Evolutionary conservation across 2,329 filamentous ascomycete species (phyloP), one percentile per base, ranked within the genome.

Genomic region (Nemania abortiva): DNA sequence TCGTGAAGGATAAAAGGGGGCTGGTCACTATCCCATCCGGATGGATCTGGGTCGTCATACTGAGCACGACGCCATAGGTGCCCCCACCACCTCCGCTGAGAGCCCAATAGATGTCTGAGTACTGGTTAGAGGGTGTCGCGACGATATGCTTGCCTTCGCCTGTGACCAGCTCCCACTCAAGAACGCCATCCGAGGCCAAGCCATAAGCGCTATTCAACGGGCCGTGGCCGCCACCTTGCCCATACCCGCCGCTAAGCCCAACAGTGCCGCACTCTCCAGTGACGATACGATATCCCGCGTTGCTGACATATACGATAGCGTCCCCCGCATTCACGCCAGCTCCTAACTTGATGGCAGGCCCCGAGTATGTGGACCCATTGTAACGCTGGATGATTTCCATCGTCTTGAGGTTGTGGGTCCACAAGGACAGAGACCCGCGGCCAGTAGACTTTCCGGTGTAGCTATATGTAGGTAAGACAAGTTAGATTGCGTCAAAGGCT

Each of bases 71-170:
- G 2, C 82, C 89, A 70, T 86, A 91, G 42, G 83, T 90, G 11
- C 88, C 87, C 11, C 84, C 86, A 1, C 89, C 88, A 0, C 89
- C 88, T 4, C 88, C 88, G 61, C 82, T 82, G 1, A 90, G 77
- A 1, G 89, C 89, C 89, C 88, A 92, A 79, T 88, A 91, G 1
- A 91, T 80, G 61, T 91, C 89, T 0, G 80, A 66, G 70, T 90
- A 86, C 39, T 84, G 69, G 0, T 74, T n/a, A 20, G 15, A 74
- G 0, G 80, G 81, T 6, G 81, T 84, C 0, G 87, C 88, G 1
- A 77, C 82, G 1, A 89, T 71, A 24, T 84, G 75, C 10, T 81
- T 66, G 3, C 88, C 87, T 18, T 77, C 74, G 0, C 83, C 84
- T 10, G 84, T 86, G n/a, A 91, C 82, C 1, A 89, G 85, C 64